phyloP scores from a whole-genome alignment of 805 yeast genomes.

The Candida sakaeoensis region DNA sequence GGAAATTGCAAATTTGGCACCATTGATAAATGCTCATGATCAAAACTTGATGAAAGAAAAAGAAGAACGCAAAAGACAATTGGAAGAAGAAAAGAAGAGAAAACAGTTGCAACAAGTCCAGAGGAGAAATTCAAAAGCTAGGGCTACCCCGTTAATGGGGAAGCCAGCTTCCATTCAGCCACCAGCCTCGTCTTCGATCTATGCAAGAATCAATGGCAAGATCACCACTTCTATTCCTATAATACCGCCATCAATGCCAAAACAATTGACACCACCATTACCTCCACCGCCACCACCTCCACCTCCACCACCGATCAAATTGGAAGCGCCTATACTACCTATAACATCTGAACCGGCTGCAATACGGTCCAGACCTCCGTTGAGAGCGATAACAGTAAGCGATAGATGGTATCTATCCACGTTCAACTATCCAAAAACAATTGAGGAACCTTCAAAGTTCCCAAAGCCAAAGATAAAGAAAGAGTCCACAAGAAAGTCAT shows the following conservation, averaged over 20 bases:
- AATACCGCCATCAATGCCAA: background rate
- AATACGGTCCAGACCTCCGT: constrained; percentile 18
- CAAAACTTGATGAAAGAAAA: constrained; percentile 22
- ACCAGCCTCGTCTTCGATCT: constrained; percentile 29
- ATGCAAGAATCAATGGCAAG: constrained; percentile 24
- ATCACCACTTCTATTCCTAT: constrained; percentile 1
- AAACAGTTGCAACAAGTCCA: constrained; percentile 13
- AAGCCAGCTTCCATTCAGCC: constrained; percentile 45
- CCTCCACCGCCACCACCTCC: constrained; percentile 14
- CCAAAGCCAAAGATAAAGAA: constrained; percentile 34
- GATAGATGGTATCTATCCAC: constrained; percentile 16
- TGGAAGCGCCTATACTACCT: constrained; percentile 29
- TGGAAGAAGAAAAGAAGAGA: constrained; percentile 20
- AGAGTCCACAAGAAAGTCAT: constrained; percentile 41
- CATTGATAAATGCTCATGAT: constrained; percentile 35
- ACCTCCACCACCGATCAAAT: constrained; percentile 34
- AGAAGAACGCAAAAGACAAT: constrained; percentile 17
- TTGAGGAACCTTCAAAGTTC: constrained; percentile 24
- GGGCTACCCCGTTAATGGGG: constrained; percentile 37
- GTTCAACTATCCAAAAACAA: constrained; percentile 30
- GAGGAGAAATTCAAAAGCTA: constrained; percentile 13
- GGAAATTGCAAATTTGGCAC: constrained; percentile 35
- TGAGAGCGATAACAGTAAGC: constrained; percentile 27
- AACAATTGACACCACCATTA: background rate
- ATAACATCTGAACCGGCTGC: constrained; percentile 23